Percentiles rank a stretch among this genome's conserved stretches.
Conservation (phyloP, 73 alveolate genomes). For the Paramecium primaurelia region DNA sequence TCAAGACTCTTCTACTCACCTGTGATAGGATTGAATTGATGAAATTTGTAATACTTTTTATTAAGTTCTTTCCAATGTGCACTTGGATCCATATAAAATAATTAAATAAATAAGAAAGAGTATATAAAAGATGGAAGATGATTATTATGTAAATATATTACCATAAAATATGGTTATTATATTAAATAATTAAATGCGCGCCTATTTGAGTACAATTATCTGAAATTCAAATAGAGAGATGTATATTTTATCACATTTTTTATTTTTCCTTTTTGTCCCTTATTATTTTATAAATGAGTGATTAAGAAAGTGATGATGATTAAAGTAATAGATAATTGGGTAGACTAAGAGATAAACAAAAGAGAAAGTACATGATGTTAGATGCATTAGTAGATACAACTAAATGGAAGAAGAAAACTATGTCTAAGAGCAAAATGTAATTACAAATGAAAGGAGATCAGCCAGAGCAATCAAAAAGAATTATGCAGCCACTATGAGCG, state of each 20-base stretch:
- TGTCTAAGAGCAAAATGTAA: not conserved
- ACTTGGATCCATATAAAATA: conserved; percentile 38
- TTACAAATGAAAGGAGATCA: not conserved
- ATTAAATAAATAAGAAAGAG: not conserved
- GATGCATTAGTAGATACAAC: not conserved
- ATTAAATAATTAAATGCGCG: not conserved
- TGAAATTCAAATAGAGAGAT: not conserved
- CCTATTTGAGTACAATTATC: not conserved
- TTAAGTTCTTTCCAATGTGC: conserved; percentile 21
- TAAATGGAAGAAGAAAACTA: not conserved
- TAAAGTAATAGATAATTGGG: not conserved
- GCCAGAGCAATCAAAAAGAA: conserved; percentile 16
- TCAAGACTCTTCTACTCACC: conserved; percentile 25
- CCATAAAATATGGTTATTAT: not conserved
- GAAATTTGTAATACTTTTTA: conserved; percentile 40
- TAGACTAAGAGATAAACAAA: not conserved
- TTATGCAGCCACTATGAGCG: conserved; percentile 7
- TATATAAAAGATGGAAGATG: not conserved
- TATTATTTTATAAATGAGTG: not conserved
- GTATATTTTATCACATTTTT: not conserved
- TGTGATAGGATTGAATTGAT: conserved; percentile 40
- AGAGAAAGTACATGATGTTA: not conserved
- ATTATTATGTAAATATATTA: not conserved
- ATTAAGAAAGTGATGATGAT: not conserved
- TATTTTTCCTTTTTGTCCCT: not conserved